Conservation (phyloP, 306 rosid species). For the Coriaria nepalensis region DNA sequence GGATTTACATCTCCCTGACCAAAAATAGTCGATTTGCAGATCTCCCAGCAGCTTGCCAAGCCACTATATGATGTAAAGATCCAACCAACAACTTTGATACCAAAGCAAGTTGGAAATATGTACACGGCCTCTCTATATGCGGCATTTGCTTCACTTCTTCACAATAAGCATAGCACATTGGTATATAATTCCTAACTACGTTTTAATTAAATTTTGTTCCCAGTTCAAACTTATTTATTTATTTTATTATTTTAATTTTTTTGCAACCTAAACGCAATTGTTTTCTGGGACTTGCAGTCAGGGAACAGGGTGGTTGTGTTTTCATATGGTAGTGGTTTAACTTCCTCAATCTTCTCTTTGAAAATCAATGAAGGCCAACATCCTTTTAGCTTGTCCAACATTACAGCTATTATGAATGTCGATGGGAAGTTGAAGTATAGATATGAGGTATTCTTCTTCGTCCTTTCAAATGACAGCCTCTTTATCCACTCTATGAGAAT, state of each 20-base stretch:
- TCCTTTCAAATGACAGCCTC: conserved; percentile 18
- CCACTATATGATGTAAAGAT: conserved; percentile 69
- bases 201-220: conserved; percentile 4
- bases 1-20: conserved; percentile 13
- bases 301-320: conserved; percentile 67
- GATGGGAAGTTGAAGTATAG: conserved; percentile 76
- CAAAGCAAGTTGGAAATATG: conserved; percentile 97
- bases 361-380: conserved; percentile 32
- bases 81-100: conserved; percentile 79
- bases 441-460: no score
- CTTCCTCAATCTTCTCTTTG: conserved; percentile 86
- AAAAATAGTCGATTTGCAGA: conserved; percentile 31
- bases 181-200: conserved; percentile 33
- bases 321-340: conserved; percentile 90
- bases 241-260: conserved; percentile 2
- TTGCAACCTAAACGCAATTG: no score
- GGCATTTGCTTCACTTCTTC: conserved; percentile 84
- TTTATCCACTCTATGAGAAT: no score
- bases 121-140: conserved; percentile 97
- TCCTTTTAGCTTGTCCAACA: conserved; percentile 86
- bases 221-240: background rate
- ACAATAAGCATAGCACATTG: conserved; percentile 60
- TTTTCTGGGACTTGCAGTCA: conserved; percentile 50
- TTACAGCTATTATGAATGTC: conserved; percentile 58
- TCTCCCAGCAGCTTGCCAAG: conserved; percentile 82